These are phyloP conservation scores for Starmerella stigmatis DNA, from an alignment of 805 yeast genomes.

Conservation along the genomic window DNA sequence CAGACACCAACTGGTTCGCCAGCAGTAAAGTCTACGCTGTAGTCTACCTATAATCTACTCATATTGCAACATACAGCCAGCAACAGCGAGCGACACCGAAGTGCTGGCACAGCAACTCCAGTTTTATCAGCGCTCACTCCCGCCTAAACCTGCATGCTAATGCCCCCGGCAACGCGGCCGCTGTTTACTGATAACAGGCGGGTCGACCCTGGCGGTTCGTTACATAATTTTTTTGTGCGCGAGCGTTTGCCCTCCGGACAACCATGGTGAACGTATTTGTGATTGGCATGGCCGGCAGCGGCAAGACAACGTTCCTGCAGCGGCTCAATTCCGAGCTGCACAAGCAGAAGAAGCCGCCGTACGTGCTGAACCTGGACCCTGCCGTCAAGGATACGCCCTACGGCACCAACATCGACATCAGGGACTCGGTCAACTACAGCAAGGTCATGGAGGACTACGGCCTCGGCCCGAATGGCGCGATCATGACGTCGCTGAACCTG, in stretches of 20 bases:
- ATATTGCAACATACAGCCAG: too few relatives aligned
- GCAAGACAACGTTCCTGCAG: constrained; percentile 97
- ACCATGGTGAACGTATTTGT: constrained; percentile 21
- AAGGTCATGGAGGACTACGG: constrained; percentile 92
- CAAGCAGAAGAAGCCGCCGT: constrained; percentile 54
- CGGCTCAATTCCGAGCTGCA: constrained; percentile 83
- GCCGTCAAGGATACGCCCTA: constrained; percentile 92
- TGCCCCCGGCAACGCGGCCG: too few relatives aligned
- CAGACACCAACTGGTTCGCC: too few relatives aligned
- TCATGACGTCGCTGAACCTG: constrained; percentile 84
- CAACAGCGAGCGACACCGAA: too few relatives aligned
- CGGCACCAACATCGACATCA: constrained; percentile 86
- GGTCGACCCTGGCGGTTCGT: too few relatives aligned
- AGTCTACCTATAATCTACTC: too few relatives aligned
- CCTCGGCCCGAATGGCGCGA: constrained; percentile 96
- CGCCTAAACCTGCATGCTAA: too few relatives aligned
- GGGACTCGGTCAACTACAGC: constrained; percentile 91
- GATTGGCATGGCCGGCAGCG: constrained; percentile 68
- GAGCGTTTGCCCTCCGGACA: not conserved
- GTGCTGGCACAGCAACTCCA: too few relatives aligned
- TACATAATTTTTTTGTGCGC: not conserved
- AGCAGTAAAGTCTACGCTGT: too few relatives aligned
- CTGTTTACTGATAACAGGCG: too few relatives aligned
- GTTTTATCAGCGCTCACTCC: too few relatives aligned
- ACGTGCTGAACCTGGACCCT: constrained; percentile 90